Percentiles rank a stretch among this genome's conserved stretches.
Conservation (phyloP, 805 yeast genomes). For the Metschnikowia kunwiensis region DNA sequence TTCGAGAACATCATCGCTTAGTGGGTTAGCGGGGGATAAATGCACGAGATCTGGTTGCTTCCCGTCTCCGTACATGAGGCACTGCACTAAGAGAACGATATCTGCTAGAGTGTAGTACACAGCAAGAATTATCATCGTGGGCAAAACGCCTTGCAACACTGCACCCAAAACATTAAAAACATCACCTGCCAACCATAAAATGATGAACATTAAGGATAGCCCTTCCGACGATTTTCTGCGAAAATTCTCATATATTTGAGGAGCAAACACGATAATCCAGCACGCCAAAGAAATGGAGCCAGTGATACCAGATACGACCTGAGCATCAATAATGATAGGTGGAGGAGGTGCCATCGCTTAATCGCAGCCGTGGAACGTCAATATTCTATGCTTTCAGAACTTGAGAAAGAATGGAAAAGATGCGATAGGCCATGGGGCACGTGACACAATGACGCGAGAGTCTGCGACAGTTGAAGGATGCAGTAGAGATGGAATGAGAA, state of each 20-base stretch:
- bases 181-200: conserved; percentile 92
- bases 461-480: too few species aligned
- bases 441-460: too few species aligned
- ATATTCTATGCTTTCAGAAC: too few species aligned
- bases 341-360: conserved; percentile 63
- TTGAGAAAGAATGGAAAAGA: too few species aligned
- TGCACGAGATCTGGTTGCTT: conserved; percentile 67
- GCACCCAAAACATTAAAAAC: conserved; percentile 92
- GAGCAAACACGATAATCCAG: conserved; percentile 97
- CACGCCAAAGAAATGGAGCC: conserved; percentile 92
- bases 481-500: too few species aligned
- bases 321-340: conserved; percentile 62
- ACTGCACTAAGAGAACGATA: conserved; percentile 76
- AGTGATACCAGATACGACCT: conserved; percentile 73
- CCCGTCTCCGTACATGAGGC: conserved; percentile 72
- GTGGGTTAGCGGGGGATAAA: conserved; percentile 84
- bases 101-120: conserved; percentile 92
- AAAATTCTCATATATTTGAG: conserved; percentile 92
- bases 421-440: too few species aligned
- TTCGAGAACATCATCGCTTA: conserved; percentile 65
- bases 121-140: conserved; percentile 92
- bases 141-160: conserved; percentile 80
- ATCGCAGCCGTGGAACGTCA: too few species aligned
- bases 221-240: conserved; percentile 86
- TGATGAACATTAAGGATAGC: conserved; percentile 77